Conservation (phyloP, 129 eudicot genomes). For the Logfia minima region DNA sequence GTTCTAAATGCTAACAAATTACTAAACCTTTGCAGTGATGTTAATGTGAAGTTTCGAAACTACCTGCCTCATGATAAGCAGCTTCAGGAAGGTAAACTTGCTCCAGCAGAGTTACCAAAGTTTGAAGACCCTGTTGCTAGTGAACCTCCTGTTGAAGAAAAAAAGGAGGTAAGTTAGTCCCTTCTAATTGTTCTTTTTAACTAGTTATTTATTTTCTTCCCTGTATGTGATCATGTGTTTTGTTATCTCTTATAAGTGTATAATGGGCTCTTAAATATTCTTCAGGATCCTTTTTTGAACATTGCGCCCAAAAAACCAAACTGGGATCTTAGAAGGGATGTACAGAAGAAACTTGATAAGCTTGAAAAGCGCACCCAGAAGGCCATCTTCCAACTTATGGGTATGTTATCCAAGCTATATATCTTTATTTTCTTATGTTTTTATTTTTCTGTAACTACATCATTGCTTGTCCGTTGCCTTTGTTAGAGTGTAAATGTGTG, state of each 20-base stretch:
- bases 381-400: conserved; percentile 74
- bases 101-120: conserved; percentile 84
- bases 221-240: background rate
- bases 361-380: conserved; percentile 88
- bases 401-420: conserved; percentile 31
- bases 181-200: background rate
- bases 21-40: conserved; percentile 42
- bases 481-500: background rate
- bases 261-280: background rate
- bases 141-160: conserved; percentile 67
- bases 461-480: background rate
- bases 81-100: conserved; percentile 93
- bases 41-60: conserved; percentile 81
- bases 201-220: background rate
- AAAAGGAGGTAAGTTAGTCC: conserved; percentile 60
- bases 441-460: background rate
- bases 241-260: background rate
- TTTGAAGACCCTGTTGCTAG: conserved; percentile 87
- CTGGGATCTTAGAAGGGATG: conserved; percentile 98
- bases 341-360: conserved; percentile 93
- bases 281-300: conserved; percentile 94
- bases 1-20: background rate
- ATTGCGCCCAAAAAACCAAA: conserved; percentile 97
- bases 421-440: background rate
- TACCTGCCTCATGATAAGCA: conserved; percentile 97